These are phyloP conservation scores for Helenozyma baotianmanensis DNA, from an alignment of 805 yeast species.

Conservation along the genomic window DNA sequence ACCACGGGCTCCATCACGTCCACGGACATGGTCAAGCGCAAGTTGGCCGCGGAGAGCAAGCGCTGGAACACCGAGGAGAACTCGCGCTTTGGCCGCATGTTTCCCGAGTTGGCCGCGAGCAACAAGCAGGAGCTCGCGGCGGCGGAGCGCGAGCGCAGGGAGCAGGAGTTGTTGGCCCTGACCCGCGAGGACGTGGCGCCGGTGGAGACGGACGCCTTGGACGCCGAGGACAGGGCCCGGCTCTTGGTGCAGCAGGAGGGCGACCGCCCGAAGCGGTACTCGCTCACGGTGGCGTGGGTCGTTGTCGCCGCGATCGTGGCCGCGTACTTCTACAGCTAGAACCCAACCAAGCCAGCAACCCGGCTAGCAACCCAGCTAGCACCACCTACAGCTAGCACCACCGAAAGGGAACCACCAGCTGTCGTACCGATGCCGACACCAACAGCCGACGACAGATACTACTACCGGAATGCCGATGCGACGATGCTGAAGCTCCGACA, in stretches of 20 bases:
- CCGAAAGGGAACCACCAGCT: too few relatives aligned
- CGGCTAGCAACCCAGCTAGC: too few relatives aligned
- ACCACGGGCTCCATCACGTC: conserved; percentile 81
- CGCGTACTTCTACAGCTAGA: conserved; percentile 15
- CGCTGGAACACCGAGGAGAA: conserved; percentile 56
- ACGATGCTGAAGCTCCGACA: too few relatives aligned
- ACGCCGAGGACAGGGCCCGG: conserved; percentile 67
- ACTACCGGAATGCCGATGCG: too few relatives aligned
- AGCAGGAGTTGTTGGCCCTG: conserved; percentile 5
- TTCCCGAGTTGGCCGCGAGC: conserved; percentile 60
- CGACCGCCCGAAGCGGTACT: conserved; percentile 3
- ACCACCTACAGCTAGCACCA: too few relatives aligned
- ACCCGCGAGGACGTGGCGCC: conserved; percentile 7
- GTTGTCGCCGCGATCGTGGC: conserved; percentile 30
- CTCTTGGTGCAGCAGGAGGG: conserved; percentile 16
- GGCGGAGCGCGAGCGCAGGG: conserved; percentile 15
- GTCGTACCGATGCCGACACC: too few relatives aligned
- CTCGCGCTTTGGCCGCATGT: conserved; percentile 53
- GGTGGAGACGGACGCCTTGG: conserved; percentile 38
- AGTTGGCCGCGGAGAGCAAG: conserved; percentile 55
- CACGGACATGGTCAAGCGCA: conserved; percentile 50
- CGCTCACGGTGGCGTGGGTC: conserved; percentile 26
- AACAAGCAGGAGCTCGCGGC: conserved; percentile 32
- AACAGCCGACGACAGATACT: too few relatives aligned
- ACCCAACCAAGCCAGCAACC: neutral